Base-by-base conservation (phyloP, 331 rosid species). In the Malus hybrid region DNA sequence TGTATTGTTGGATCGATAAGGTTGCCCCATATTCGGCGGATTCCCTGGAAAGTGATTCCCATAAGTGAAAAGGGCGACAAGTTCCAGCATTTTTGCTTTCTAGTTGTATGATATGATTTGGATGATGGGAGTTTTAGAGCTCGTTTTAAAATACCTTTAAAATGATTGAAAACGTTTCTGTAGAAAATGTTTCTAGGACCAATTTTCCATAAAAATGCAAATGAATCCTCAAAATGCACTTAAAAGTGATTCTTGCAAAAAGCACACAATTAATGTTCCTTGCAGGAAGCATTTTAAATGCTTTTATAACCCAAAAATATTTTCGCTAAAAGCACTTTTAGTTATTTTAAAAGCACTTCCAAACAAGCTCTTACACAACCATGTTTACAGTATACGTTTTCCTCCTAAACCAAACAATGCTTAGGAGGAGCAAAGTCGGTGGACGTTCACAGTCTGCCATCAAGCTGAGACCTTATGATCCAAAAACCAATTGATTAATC, bases 31-130 rank as follows among this genome's bases (percentile, higher is more conserved):
- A 67, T 67, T 19, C 20, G 57, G 72, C 67, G 34, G 79, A 24
- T 70, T 82, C 67, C 74, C 73, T n/a, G 64, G 70, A 73, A 77
- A 82, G 39, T 48, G 46, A 39, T 39, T 39, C 12, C 12, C 46
- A 39, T 9, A 39, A 3, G 46, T 39, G 69, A 20, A 52, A 63
- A 30, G 24, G 73, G 69, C 60, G 42, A 36, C 65, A 22, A 42
- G n/a, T 19, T 66, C 61, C n/a, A 16, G 22, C 46, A 3, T 39
- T 39, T 9, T 1, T 39, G 26, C 70, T 28, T 60, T 77, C 10
- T 57, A 15, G 61, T 39, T 39, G 46, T 39, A 39, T 39, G 0
- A 39, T 39, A 39, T 39, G 46, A 39, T 39, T 39, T 39, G 12
- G 12, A 9, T 10, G 46, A 39, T 39, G 46, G 46, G 46, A 39